These are phyloP conservation scores for Tetrahymena thermophila DNA, from an alignment of 73 alveolate species.

Conservation along the genomic window DNA sequence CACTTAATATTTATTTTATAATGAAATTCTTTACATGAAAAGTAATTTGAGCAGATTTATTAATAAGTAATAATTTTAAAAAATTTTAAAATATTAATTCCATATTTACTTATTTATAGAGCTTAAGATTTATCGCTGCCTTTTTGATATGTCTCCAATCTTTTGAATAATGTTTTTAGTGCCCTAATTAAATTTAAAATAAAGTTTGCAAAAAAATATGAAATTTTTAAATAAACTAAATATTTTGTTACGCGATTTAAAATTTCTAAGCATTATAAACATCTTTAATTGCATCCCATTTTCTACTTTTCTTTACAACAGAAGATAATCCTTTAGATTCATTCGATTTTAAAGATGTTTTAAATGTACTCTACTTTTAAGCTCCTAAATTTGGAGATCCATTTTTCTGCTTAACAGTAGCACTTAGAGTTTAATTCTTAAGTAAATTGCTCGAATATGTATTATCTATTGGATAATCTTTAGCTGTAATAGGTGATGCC, in stretches of 20 bases:
- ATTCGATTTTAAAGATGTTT: not conserved
- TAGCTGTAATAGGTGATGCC: not conserved
- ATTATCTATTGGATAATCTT: not conserved
- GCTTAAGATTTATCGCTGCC: not conserved
- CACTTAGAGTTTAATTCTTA: not conserved
- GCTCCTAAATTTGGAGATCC: not conserved
- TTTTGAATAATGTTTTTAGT: not conserved
- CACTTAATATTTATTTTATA: too few relatives aligned
- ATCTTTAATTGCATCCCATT: not conserved
- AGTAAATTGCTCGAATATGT: not conserved
- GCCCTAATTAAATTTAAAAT: not conserved
- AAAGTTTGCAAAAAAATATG: not conserved
- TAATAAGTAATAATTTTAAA: too few relatives aligned
- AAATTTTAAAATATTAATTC: too few relatives aligned
- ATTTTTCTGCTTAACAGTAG: not conserved
- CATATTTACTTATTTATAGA: too few relatives aligned
- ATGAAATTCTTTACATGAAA: too few relatives aligned
- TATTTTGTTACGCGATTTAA: not conserved
- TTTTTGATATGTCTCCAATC: not conserved
- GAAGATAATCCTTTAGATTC: not conserved
- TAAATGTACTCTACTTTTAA: not conserved
- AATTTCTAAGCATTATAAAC: not conserved
- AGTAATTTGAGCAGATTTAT: too few relatives aligned
- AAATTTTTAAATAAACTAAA: not conserved
- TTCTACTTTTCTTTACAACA: not conserved